These are phyloP conservation scores for Cenchrus fungigraminus DNA, from an alignment of 176 grass and related monocot species.

Conservation along the genomic window DNA sequence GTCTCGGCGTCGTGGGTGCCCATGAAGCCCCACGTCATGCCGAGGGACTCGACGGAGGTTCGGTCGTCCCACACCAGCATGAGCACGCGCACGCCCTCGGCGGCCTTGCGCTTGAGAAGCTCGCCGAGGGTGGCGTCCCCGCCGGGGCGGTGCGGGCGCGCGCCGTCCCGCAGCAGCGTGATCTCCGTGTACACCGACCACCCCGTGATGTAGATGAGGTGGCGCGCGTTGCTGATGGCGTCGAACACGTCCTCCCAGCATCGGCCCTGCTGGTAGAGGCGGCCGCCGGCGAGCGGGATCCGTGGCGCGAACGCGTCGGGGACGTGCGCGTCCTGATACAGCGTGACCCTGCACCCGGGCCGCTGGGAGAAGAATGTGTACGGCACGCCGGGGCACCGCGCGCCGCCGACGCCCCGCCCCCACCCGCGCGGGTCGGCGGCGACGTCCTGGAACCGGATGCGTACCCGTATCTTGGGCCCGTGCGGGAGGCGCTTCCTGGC, in stretches of 20 bases:
- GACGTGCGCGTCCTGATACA: constrained; percentile 88
- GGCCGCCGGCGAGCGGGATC: constrained; percentile 74
- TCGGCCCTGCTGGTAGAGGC: constrained; percentile 50
- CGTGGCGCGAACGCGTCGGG: constrained; percentile 81
- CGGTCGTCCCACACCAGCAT: constrained; percentile 96
- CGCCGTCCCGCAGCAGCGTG: constrained; percentile 61
- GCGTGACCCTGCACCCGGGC: constrained; percentile 79
- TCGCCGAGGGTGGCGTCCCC: constrained; percentile 78
- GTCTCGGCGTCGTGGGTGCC: constrained; percentile 84
- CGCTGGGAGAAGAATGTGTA: constrained; percentile 95
- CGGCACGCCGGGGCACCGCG: constrained; percentile 67
- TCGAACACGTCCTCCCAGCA: constrained; percentile 97
- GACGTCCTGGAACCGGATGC: constrained; percentile 66
- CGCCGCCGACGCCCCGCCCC: constrained; percentile 55
- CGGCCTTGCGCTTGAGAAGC: constrained; percentile 87
- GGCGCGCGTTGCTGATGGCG: constrained; percentile 73
- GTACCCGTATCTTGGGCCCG: constrained; percentile 67
- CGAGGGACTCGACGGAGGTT: constrained; percentile 66
- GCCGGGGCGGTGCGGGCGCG: constrained; percentile 48
- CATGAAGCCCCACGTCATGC: constrained; percentile 74
- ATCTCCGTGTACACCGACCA: constrained; percentile 95
- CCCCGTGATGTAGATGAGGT: constrained; percentile 80
- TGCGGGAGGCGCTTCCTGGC: constrained; percentile 42
- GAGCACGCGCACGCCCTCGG: constrained; percentile 77
- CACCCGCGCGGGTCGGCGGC: constrained; percentile 57